Evolutionary conservation across 225 moss, liverwort and hornwort genomes (phyloP), one percentile per base, ranked within the genome.

Genomic region (Antitrichia curtipendula): DNA sequence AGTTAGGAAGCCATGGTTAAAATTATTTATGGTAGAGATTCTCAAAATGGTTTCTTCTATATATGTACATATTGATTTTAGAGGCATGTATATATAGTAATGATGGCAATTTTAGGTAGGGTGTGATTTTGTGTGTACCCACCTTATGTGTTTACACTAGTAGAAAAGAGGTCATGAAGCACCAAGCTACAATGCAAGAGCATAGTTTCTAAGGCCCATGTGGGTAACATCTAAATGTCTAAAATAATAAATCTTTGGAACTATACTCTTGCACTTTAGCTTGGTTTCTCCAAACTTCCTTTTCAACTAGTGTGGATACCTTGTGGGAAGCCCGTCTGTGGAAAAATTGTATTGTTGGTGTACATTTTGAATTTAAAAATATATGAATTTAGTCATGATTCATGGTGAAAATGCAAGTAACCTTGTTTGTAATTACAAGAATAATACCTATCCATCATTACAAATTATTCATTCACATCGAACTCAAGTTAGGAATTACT

Each of bases 401-500:
- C 4, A 52, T 3, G 23, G 4, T 36, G 4, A 16, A 4, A 53
- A 77, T 54, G n/a, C 5, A 16, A n/a, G 4, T 21, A 22, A 52
- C 1, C 3, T 24, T 4, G 6, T 24, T 53, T 53, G 9, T 14
- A 54, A 10, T 54, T 2, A 73, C 2, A 24, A 15, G n/a, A 36
- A 22, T 5, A 77, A 31, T 12, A 5, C 15, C 15, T 53, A 53
- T 2, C 13, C 22, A 50, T 31, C 4, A 14, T 53, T 53, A n/a
- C 10, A 77, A 1, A 77, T 54, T n/a, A n/a, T 77, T 24, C n/a
- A n/a, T 54, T 16, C 3, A 17, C 2, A 56, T 78, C 56, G 56
- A 3, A 25, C 24, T n/a, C 4, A n/a, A 0, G 7, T n/a, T 10
- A 56, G 11, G 9, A 54, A 25, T 36, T 78, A 1, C 56, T n/a